phyloP scores from a whole-genome alignment of 495 filamentous ascomycete species.

The Penicillium arizonense region DNA sequence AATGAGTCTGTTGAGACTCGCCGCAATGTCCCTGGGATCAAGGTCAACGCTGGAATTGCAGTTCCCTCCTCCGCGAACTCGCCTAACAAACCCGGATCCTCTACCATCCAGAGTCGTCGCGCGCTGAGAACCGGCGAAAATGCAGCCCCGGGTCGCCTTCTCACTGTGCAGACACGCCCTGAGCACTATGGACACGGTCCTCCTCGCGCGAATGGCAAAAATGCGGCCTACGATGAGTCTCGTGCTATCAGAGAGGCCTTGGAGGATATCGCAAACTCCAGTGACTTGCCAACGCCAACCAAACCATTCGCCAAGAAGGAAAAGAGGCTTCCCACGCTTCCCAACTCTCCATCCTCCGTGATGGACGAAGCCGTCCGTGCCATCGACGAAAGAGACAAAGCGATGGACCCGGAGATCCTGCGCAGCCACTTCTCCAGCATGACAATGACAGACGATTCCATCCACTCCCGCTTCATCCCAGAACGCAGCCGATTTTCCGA shows the following conservation, averaged over 20 bases:
- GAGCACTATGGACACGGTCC: constrained; percentile 7
- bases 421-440: constrained; percentile 45
- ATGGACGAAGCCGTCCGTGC: constrained; percentile 48
- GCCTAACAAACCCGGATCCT: constrained; percentile 1
- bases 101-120: constrained; percentile 38
- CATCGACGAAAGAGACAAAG: constrained; percentile 37
- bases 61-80: constrained; percentile 6
- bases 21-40: constrained; percentile 20
- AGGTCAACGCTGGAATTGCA: constrained; percentile 8
- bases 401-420: constrained; percentile 31
- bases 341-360: constrained; percentile 47
- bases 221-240: constrained; percentile 8
- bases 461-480: constrained; percentile 17
- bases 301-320: constrained; percentile 35
- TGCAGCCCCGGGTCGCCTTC: constrained; percentile 14
- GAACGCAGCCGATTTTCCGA: constrained; percentile 48
- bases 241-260: constrained; percentile 6
- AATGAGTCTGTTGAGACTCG: constrained; percentile 2
- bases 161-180: constrained; percentile 29
- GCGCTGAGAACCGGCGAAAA: constrained; percentile 25
- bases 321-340: constrained; percentile 46
- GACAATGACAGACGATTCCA: constrained; percentile 39
- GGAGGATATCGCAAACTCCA: constrained; percentile 6
- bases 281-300: constrained; percentile 32
- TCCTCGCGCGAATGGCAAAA: constrained; percentile 6